Evolutionary conservation across 495 filamentous ascomycete species (phyloP).

Genomic region (Aspergillus campestris): DNA sequence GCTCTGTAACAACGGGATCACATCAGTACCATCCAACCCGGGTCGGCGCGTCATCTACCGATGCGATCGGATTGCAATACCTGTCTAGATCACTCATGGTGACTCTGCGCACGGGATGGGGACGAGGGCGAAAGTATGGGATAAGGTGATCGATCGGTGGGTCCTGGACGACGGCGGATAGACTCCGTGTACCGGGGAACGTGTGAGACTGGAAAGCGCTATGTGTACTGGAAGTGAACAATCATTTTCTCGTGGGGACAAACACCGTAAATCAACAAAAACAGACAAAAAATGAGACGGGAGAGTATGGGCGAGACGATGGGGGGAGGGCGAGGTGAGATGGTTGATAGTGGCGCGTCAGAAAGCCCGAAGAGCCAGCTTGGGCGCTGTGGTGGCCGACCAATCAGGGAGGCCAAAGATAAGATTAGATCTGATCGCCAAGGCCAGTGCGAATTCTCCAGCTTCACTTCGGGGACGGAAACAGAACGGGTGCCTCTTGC

Average conservation of each 20-base stretch:
- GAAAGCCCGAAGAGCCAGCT: neutral
- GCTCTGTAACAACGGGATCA: constrained; percentile 46
- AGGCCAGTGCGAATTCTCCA: constrained; percentile 14
- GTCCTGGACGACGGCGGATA: constrained; percentile 8
- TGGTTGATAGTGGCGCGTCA: constrained; percentile 1
- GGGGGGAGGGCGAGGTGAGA: neutral
- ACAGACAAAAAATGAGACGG: neutral
- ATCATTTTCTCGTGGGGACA: constrained; percentile 14
- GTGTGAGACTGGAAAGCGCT: constrained; percentile 9
- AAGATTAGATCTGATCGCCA: constrained; percentile 39
- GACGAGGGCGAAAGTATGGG: constrained; percentile 2
- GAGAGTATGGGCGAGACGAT: neutral
- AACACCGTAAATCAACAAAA: neutral
- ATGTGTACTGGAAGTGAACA: constrained; percentile 12
- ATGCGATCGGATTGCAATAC: constrained; percentile 36
- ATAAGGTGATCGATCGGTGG: constrained; percentile 9
- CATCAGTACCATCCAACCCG: neutral
- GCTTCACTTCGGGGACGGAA: neutral
- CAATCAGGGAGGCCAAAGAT: constrained; percentile 32
- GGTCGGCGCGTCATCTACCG: neutral
- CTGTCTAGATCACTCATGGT: constrained; percentile 82
- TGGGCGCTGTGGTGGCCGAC: constrained; percentile 8
- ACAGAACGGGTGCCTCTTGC: neutral
- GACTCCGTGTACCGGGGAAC: neutral
- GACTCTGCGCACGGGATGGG: constrained; percentile 7